Base-by-base conservation (phyloP, 345 rosid genomes). In the Syzygium aqueum region DNA sequence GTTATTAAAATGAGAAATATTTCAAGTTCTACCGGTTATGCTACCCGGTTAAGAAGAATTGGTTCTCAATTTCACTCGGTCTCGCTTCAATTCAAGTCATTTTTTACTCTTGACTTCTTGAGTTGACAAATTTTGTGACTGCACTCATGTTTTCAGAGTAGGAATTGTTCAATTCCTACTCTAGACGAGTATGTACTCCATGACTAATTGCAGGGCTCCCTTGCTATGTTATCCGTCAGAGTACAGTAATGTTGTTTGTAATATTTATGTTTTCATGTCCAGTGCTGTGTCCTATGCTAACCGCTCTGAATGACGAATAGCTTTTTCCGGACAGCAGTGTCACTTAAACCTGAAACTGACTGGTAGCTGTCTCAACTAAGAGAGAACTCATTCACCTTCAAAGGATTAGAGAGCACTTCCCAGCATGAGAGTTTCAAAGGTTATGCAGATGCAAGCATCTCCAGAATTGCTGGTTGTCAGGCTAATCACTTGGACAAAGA, bases 331-430 rank as follows among this genome's bases (percentile, higher is more conserved):
- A 30, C 43, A 65, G 30, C 16, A 65, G 15, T 63, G 73, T 63
- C 37, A 14, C 77, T 28, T 7, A 63, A 19, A 28, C 21, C 77
- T 28, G 77, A 37, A 28, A 28, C 77, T 63, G 40, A 28, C 28
- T 3, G 21, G 77, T 14, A 28, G 37, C 77, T 65, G 43, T 0
- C 77, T 28, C 11, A 21, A 65, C 16, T 7, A 30, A 28, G 1
- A 28, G 43, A 65, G 5, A 65, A 65, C 40, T 28, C 40, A 28
- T 65, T 65, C 77, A 30, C 77, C 40, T 30, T 30, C 43, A 65
- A 16, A 65, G 3, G 63, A 19, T 65, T 0, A 6, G 3, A 63
- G 0, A 0, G 77, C 37, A 63, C 77, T 2, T 63, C 77, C 21
- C 77, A 63, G 1, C 1, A 8, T 28, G 77, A 65, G 77, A 65